Percentiles rank a stretch among this genome's conserved stretches.
These are phyloP conservation scores for Amaranthus hypochondriacus DNA, from an alignment of 148 eudicot species.

Conservation along the genomic window DNA sequence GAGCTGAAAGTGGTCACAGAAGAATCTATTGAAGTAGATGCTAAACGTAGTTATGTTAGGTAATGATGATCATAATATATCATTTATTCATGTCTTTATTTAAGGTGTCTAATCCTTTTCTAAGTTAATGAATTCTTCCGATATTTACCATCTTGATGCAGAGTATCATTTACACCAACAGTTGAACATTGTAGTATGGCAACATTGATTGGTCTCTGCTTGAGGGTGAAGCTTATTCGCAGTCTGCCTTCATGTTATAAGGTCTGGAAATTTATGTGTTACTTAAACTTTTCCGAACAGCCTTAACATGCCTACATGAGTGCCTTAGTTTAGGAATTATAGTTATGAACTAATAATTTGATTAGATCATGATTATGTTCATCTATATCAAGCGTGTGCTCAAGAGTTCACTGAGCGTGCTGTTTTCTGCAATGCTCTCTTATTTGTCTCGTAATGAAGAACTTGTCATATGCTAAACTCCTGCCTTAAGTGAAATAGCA, in stretches of 20 bases:
- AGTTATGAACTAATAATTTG: neutral
- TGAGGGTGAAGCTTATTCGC: conserved; percentile 92
- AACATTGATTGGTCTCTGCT: conserved; percentile 84
- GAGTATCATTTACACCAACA: conserved; percentile 93
- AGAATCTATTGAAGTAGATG: conserved; percentile 88
- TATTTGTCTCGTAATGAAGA: neutral
- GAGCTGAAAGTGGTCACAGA: conserved; percentile 91
- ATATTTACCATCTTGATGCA: conserved; percentile 24
- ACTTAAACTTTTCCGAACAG: neutral
- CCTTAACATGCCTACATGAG: neutral
- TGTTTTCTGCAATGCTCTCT: neutral
- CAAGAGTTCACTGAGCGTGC: neutral
- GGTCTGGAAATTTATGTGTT: conserved; percentile 29
- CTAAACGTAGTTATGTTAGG: conserved; percentile 63
- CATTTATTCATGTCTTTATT: neutral
- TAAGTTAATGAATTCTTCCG: neutral
- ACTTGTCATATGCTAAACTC: neutral
- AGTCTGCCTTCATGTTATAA: conserved; percentile 81
- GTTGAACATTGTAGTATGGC: conserved; percentile 99
- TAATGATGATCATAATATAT: conserved; percentile 16
- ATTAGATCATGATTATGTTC: neutral
- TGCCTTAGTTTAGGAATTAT: neutral
- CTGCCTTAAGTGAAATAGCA: neutral
- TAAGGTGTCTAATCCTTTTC: conserved; percentile 2
- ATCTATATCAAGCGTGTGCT: neutral